These are phyloP conservation scores for Acer campestre DNA, from an alignment of 345 rosid genomes.

Conservation along the genomic window DNA sequence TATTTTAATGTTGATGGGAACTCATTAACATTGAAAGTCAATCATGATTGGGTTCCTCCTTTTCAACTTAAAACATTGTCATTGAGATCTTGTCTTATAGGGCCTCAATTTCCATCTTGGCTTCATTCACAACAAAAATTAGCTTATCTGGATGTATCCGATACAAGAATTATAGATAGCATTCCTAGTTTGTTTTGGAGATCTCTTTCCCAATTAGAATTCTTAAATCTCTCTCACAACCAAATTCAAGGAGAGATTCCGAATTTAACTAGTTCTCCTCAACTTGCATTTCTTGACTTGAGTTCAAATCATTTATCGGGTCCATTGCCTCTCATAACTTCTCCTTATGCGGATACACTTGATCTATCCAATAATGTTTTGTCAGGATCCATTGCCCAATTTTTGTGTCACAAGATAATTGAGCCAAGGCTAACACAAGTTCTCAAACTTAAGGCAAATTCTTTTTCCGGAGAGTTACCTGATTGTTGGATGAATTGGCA, in stretches of 20 bases:
- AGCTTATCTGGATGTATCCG: constrained; percentile 26
- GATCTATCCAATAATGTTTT: not conserved
- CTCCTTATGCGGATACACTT: not conserved
- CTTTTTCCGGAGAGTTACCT: too few species aligned
- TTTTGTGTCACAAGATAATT: constrained; percentile 23
- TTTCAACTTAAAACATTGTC: constrained; percentile 22
- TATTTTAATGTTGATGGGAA: constrained; percentile 17
- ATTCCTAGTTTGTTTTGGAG: constrained; percentile 33
- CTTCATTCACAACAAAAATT: constrained; percentile 13
- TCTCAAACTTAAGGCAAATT: too few species aligned
- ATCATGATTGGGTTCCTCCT: constrained; percentile 33
- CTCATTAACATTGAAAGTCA: constrained; percentile 18
- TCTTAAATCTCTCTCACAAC: too few species aligned
- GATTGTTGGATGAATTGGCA: too few species aligned
- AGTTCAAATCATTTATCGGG: constrained; percentile 23
- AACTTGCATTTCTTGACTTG: constrained; percentile 13
- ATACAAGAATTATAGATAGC: constrained; percentile 25
- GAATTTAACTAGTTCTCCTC: too few species aligned
- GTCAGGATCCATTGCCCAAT: not conserved
- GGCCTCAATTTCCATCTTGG: constrained; percentile 34
- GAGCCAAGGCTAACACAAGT: too few species aligned
- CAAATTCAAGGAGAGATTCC: too few species aligned
- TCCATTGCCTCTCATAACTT: constrained; percentile 23
- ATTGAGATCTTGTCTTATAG: constrained; percentile 24
- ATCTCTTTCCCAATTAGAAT: not conserved